Base-by-base conservation (phyloP, 306 rosid species). In the Casuarina equisetifolia region DNA sequence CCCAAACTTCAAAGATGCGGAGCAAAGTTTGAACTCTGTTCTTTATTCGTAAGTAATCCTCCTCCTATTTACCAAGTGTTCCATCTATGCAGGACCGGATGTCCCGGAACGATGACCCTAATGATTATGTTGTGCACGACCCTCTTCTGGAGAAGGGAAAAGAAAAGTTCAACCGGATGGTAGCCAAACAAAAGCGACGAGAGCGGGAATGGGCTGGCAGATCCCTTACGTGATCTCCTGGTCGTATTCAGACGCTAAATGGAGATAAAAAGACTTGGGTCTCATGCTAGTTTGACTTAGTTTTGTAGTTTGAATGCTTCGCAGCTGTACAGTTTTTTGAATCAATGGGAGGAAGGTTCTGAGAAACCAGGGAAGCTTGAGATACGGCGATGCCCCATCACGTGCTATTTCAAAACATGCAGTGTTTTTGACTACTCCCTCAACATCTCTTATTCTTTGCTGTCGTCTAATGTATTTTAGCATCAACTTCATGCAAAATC, bases 121-220 rank as follows among this genome's bases (percentile, higher is more conserved):
- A 95, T 63, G 99, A 95, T 82, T 95, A 95, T 12, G 93, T 90
- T 66, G 90, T 95, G 79, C 94, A 74, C 59, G 99, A 95, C 82
- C 98, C 98, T 59, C 97, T 90, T 86, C 78, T 95, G 86, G 99
- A 92, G 90, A 95, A 95, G 80, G 98, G 97, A 11, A 91, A 92
- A 82, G 97, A 95, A 84, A 95, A 95, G 85, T 92, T 92, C 70
- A 92, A 92, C 80, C 84, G 74, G 84, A 87, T 95, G 99, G 89
- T 87, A 80, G 98, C 99, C 75, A 92, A 95, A 85, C 96, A 88
- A 80, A 92, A 90, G 83, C 78, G 83, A 63, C 84, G 92, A 32
- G 88, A 80, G 38, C 80, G 84, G 44, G 90, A 88, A 68, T 88
- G 90, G 92, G 90, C 89, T 16, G 92, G 88, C 53, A 82, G 79